Evolutionary conservation across 495 filamentous ascomycete genomes (phyloP).

Genomic region (Aspergillus cavernicola): DNA sequence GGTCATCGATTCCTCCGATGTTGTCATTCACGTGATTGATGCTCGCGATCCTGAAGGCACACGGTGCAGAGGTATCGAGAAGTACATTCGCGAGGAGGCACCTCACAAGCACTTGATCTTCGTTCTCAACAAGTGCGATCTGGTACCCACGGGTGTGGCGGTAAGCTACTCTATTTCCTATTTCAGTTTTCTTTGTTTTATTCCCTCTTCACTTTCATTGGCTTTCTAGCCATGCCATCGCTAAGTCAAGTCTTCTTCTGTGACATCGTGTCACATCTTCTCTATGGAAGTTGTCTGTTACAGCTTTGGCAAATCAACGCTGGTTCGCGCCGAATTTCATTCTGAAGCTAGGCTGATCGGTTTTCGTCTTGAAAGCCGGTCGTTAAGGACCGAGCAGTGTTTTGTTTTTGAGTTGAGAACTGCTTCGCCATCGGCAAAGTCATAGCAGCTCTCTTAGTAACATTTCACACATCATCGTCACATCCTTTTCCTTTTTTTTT

Average conservation of each 20-base stretch:
- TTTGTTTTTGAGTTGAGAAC: constrained; percentile 89
- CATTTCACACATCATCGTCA: constrained; percentile 79
- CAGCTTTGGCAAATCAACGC: constrained; percentile 91
- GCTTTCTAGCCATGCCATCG: constrained; percentile 51
- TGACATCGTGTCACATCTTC: constrained; percentile 38
- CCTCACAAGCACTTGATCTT: constrained; percentile 94
- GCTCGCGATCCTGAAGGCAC: constrained; percentile 89
- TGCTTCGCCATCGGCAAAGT: constrained; percentile 36
- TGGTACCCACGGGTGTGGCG: constrained; percentile 88
- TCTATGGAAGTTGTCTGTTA: constrained; percentile 90
- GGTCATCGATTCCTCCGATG: constrained; percentile 94
- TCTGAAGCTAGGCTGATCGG: constrained; percentile 62
- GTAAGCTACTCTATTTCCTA: constrained; percentile 59
- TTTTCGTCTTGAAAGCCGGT: constrained; percentile 76
- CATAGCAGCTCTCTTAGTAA: constrained; percentile 94
- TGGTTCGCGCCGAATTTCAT: constrained; percentile 64
- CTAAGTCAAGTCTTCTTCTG: constrained; percentile 94
- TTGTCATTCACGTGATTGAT: constrained; percentile 92
- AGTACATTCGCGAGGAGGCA: constrained; percentile 88
- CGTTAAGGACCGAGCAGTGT: constrained; percentile 56
- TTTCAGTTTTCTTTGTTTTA: constrained; percentile 1
- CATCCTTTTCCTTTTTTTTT: constrained; percentile 12
- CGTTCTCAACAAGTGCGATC: constrained; percentile 91
- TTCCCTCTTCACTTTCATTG: constrained; percentile 17
- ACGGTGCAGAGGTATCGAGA: constrained; percentile 83